Evolutionary conservation across 768 basidiomycete genomes (phyloP).

Genomic region (Pleurotus eryngii): DNA sequence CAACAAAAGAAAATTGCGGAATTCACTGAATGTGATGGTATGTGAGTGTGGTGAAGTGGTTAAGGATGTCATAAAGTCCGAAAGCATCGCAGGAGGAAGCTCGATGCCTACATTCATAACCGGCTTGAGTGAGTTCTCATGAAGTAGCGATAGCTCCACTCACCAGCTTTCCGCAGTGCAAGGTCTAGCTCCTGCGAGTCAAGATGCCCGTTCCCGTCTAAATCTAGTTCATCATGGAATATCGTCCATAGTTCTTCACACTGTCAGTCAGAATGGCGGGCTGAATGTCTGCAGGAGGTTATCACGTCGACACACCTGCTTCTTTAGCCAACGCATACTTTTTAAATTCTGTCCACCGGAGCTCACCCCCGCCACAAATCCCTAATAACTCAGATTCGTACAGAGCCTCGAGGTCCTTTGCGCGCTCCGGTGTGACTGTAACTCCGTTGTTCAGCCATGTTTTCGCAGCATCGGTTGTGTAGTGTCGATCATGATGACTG

Average conservation of each 20-base stretch:
- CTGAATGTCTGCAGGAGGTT: constrained; percentile 8
- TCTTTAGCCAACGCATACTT: constrained; percentile 80
- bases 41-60: constrained; percentile 69
- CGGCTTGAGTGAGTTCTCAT: constrained; percentile 10
- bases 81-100: constrained; percentile 63
- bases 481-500: constrained; percentile 10
- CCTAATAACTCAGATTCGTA: constrained; percentile 78
- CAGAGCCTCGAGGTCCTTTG: constrained; percentile 58
- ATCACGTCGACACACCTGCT: constrained; percentile 51
- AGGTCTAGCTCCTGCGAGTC: constrained; percentile 47
- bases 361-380: constrained; percentile 43
- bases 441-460: constrained; percentile 16
- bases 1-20: constrained; percentile 86
- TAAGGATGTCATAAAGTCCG: constrained; percentile 79
- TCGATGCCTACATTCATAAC: constrained; percentile 55
- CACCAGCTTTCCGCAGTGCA: constrained; percentile 69
- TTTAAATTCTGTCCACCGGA: constrained; percentile 72
- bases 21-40: constrained; percentile 75
- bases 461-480: constrained; percentile 8
- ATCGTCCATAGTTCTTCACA: constrained; percentile 81
- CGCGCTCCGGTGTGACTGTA: constrained; percentile 55
- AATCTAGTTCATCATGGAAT: constrained; percentile 87
- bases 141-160: constrained; percentile 16
- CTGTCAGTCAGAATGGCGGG: constrained; percentile 13
- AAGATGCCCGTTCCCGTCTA: constrained; percentile 83